Evolutionary conservation across 1,139 yeast genomes (phyloP).

Genomic region (Nadsonia commutata): DNA sequence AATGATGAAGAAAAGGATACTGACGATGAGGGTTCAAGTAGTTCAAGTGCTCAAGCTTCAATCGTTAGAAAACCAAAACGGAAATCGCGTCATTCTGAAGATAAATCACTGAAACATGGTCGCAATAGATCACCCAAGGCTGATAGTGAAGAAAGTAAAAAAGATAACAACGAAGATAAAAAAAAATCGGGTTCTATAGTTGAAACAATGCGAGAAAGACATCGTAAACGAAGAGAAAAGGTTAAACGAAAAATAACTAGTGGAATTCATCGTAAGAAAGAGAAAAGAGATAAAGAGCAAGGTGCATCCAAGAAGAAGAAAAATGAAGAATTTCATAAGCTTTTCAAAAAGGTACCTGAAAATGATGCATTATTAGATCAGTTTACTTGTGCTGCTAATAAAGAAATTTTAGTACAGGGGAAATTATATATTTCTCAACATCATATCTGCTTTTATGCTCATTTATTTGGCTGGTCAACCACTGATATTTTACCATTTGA

Average conservation of each 20-base stretch:
- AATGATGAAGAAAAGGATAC: too few species aligned
- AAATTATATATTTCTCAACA: conserved; percentile 69
- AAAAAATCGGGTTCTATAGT: background rate
- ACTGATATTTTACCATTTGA: conserved; percentile 56
- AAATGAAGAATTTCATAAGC: conserved; percentile 63
- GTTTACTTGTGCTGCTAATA: conserved; percentile 76
- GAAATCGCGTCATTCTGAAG: too few species aligned
- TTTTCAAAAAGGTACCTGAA: conserved; percentile 54
- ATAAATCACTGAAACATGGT: too few species aligned
- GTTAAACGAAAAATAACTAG: background rate
- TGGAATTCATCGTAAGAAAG: background rate
- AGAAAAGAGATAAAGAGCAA: background rate
- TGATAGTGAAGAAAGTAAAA: too few species aligned
- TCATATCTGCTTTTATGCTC: conserved; percentile 76
- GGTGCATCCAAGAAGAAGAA: conserved; percentile 39
- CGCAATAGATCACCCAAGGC: too few species aligned
- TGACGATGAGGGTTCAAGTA: too few species aligned
- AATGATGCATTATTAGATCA: conserved; percentile 70
- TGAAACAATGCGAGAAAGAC: background rate
- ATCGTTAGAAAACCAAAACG: too few species aligned
- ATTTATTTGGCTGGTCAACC: conserved; percentile 85
- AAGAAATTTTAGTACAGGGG: conserved; percentile 84
- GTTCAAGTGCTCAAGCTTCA: too few species aligned
- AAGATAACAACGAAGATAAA: too few species aligned
- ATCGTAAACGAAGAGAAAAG: background rate